Evolutionary conservation across 176 grass and related monocot species (phyloP), one percentile per base, ranked within the genome.

Genomic region (Carex parvula): DNA sequence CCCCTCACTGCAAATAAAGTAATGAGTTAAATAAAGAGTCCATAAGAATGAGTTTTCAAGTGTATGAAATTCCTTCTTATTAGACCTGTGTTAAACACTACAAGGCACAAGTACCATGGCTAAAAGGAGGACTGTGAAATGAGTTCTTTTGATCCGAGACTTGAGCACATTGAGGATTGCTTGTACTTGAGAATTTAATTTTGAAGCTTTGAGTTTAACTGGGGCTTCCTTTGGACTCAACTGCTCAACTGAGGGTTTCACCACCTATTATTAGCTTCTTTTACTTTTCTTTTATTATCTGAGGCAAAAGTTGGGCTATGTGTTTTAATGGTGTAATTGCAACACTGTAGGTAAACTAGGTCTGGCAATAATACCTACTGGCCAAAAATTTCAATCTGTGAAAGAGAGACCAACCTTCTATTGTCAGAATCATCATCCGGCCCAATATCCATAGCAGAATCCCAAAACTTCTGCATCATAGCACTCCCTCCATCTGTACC

Each of bases 381-480:
- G 15, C 41, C 21, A 87, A 63, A 41, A 84, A 88, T 81, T n/a
- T 62, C 33, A 67, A 41, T 65, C 77, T 53, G 53, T 58, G 79
- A 88, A 83, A 60, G 71, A 55, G 26, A 87, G 44, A 64, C 52
- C 69, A 79, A 95, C 96, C 96, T 99, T 88, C 87, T 80, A 72
- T 86, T 93, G 79, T 99, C 96, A 76, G 87, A 87, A 3, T 99
- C 93, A 18, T 95, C 91, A 87, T 99, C 93, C 55, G 93, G 93
- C 84, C 91, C 91, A 85, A 95, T 90, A 81, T 91, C 89, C 89
- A 99, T 93, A 62, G 93, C 91, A 59, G 96, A 95, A 90, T 99
- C 96, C 96, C 91, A 99, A 83, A 99, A 99, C 81, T 89, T 95
- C 55, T 95, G 96, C 96, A 99, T 94, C 93, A 95, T 94, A 18